phyloP scores from a whole-genome alignment of 1,284 basidiomycete species.

The Trichosporon coremiiforme region DNA sequence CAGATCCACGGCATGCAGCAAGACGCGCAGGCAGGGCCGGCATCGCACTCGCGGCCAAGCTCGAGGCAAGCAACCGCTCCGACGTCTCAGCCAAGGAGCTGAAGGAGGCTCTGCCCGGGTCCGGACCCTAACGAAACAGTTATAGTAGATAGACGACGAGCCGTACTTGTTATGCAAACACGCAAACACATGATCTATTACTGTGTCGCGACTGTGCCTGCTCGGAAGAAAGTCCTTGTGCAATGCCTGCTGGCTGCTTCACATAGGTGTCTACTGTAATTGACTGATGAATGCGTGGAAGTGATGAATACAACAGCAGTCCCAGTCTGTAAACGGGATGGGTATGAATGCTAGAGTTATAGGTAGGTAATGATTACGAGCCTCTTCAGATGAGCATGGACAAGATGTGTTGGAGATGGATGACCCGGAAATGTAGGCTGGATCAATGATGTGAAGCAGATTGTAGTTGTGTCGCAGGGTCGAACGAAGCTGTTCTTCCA shows the following conservation, averaged over 20 bases:
- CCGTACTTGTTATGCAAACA: conserved; percentile 1
- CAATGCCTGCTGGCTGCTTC: conserved; percentile 8
- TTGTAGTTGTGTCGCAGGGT: not conserved
- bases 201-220: too few relatives aligned
- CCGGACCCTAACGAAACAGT: conserved; percentile 1
- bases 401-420: not conserved
- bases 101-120: conserved; percentile 35
- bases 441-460: not conserved
- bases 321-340: not conserved
- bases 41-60: conserved; percentile 57
- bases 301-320: not conserved
- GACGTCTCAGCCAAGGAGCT: conserved; percentile 62
- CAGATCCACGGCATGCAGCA: conserved; percentile 64
- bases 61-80: conserved; percentile 77
- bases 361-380: not conserved
- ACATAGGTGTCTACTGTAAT: not conserved
- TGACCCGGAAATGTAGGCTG: not conserved
- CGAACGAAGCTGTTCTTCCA: not conserved
- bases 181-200: not conserved
- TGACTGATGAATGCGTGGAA: conserved; percentile 5
- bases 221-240: not conserved
- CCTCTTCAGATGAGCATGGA: not conserved
- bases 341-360: conserved; percentile 6
- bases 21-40: conserved; percentile 61
- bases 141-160: not conserved